Conservation (phyloP, 2,329 filamentous ascomycete genomes). For the Thelonectria blattea region DNA sequence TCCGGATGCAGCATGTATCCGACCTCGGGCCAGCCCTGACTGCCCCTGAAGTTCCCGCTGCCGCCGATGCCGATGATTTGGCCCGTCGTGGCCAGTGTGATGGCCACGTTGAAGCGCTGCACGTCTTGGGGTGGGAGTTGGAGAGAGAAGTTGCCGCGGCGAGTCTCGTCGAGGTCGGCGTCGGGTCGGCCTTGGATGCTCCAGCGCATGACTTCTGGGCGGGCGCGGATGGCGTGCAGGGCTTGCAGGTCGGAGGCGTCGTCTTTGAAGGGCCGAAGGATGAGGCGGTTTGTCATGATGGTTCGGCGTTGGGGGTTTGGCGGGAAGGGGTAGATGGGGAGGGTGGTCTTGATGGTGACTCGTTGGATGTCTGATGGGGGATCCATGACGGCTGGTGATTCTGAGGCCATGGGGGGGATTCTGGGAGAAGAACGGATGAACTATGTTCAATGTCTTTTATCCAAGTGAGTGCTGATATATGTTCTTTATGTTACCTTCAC, state of each 20-base stretch:
- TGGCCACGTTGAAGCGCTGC: constrained; percentile 62
- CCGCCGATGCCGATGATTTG: constrained; percentile 60
- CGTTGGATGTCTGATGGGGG: constrained; percentile 35
- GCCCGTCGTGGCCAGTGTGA: constrained; percentile 54
- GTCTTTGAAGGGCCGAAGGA: constrained; percentile 57
- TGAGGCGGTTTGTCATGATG: constrained; percentile 59
- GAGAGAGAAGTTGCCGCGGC: constrained; percentile 18
- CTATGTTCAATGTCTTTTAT: too few relatives aligned
- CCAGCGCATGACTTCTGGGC: constrained; percentile 68
- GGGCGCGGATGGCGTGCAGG: constrained; percentile 58
- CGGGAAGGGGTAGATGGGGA: constrained; percentile 52
- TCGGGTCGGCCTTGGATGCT: constrained; percentile 53
- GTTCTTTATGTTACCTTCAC: neutral
- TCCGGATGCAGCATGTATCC: constrained; percentile 63
- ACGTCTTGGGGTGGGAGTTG: constrained; percentile 57
- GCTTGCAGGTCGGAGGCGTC: constrained; percentile 55
- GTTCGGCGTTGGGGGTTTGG: constrained; percentile 45
- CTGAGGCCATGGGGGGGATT: neutral
- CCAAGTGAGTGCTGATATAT: neutral
- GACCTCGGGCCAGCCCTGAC: constrained; percentile 61
- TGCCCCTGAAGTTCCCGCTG: constrained; percentile 43
- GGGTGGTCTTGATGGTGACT: constrained; percentile 55
- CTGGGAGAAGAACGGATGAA: too few relatives aligned
- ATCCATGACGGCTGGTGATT: constrained; percentile 16
- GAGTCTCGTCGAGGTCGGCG: constrained; percentile 53